phyloP scores from a whole-genome alignment of 371 early-diverging fungal species.

The Cokeromyces recurvatus region DNA sequence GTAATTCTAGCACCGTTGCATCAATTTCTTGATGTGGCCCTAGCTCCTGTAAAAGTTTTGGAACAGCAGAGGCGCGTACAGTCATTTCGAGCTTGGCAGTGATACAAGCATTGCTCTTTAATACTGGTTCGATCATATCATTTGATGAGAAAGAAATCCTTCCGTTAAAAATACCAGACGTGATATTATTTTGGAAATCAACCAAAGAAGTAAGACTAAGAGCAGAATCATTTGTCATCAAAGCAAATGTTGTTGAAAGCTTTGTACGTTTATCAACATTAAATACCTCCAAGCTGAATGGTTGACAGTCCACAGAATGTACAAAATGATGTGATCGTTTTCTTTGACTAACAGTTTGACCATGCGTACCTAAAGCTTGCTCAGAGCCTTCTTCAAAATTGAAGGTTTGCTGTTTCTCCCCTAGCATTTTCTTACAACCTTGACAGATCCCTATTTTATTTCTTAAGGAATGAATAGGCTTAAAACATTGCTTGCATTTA shows the following conservation, averaged over 20 bases:
- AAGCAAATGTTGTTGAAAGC: slow-evolving; percentile 13
- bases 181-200: slow-evolving; percentile 16
- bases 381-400: slow-evolving; percentile 8
- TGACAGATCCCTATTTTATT: slow-evolving; percentile 11
- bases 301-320: slow-evolving; percentile 11
- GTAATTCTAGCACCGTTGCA: slow-evolving; percentile 10
- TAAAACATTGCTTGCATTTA: slow-evolving; percentile 10
- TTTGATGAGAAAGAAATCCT: slow-evolving; percentile 17
- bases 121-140: slow-evolving; percentile 10
- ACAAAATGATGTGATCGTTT: slow-evolving; percentile 13
- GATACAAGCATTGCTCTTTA: slow-evolving; percentile 10
- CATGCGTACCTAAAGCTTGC: slow-evolving; percentile 9
- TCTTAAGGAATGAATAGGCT: slow-evolving; percentile 12
- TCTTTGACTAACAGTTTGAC: slow-evolving; percentile 14
- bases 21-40: slow-evolving; percentile 14
- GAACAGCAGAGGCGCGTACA: slow-evolving; percentile 14
- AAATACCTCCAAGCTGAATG: slow-evolving; percentile 13
- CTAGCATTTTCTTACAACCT: slow-evolving; percentile 8
- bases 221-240: slow-evolving; percentile 10
- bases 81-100: slow-evolving; percentile 12
- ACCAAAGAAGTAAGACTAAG: slow-evolving; percentile 15
- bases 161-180: slow-evolving; percentile 16
- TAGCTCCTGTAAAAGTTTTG: slow-evolving; percentile 12
- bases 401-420: slow-evolving; percentile 8
- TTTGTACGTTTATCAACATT: slow-evolving; percentile 11